Evolutionary conservation across 176 grass and related monocot genomes (phyloP), one percentile per base, ranked within the genome.

Genomic region (Pharus latifolius): DNA sequence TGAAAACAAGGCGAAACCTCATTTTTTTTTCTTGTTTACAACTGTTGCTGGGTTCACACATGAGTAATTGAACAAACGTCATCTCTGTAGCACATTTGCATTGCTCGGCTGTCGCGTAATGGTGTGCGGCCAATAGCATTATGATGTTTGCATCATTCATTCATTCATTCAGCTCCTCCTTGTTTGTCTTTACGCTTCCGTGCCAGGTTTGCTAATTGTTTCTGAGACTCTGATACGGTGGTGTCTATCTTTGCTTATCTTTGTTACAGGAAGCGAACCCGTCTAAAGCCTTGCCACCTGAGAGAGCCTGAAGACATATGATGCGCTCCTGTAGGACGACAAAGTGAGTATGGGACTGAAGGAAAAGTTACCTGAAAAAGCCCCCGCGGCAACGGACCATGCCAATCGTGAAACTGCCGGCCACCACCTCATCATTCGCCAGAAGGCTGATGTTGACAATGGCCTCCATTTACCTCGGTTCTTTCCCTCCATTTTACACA

Each of bases 281-380:
- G 29, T 51, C 42, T 78, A 69, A 78, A 69, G 75, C 28, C 19
- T 48, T 27, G 61, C 51, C 63, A 59, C 75, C 63, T 49, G 52
- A 59, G 51, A 35, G 35, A 26, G 49, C n/a, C 7, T 14, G 61
- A 4, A 38, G 8, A 38, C 35, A 38, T 38, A 38, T 5, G 35
- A 38, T 9, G 35, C n/a, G n/a, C n/a, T 38, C 35, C 35, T 38
- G 35, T 38, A 38, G 35, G 4, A 5, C 35, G 35, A 38, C 35
- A 38, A 38, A 38, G 35, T 38, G 35, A 38, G 35, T 9, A 38
- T 38, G 35, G 35, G 35, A 38, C 35, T 38, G 35, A 38, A 38
- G 8, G 35, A 38, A 38, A 38, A 38, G 35, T 38, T 38, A 38
- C 35, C 35, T 38, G 35, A 38, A 38, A 38, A 38, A 38, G 35